A percentile compares a stretch with the other conserved stretches of the same genome.
Evolutionary conservation across 352 stramenopile genomes (phyloP).

Genomic region (Phytophthora aleatoria): DNA sequence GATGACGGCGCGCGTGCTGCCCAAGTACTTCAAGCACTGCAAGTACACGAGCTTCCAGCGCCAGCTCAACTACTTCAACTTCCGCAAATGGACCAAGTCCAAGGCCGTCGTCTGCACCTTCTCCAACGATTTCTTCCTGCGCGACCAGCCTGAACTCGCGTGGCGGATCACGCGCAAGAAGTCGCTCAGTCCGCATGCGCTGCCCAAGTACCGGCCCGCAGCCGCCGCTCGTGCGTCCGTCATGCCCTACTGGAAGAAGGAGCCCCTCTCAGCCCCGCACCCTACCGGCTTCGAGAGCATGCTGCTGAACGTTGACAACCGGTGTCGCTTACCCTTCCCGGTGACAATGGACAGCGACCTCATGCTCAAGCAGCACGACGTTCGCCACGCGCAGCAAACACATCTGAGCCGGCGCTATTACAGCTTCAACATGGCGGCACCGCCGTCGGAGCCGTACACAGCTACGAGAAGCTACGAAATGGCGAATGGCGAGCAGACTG

Average conservation of each 20-base stretch:
- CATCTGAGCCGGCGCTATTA: conserved; percentile 14
- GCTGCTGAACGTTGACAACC: conserved; percentile 16
- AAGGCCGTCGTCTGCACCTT: conserved; percentile 79
- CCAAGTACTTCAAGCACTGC: conserved; percentile 95
- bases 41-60: conserved; percentile 95
- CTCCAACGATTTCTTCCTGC: conserved; percentile 76
- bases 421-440: conserved; percentile 24
- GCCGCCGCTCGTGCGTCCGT: conserved; percentile 15
- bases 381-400: conserved; percentile 17
- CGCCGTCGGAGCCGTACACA: conserved; percentile 14
- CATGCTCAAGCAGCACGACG: conserved; percentile 46
- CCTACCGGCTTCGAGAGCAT: conserved; percentile 15
- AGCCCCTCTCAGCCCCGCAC: conserved; percentile 12
- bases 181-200: conserved; percentile 34
- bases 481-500: conserved; percentile 21
- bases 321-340: conserved; percentile 28
- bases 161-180: conserved; percentile 78
- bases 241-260: conserved; percentile 29
- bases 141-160: conserved; percentile 66
- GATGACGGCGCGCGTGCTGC: conserved; percentile 87
- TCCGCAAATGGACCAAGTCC: conserved; percentile 91
- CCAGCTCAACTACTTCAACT: conserved; percentile 95
- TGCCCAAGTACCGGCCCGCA: conserved; percentile 15
- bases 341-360: conserved; percentile 28
- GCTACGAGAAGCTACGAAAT: conserved; percentile 20